Evolutionary conservation across 2,329 filamentous ascomycete genomes (phyloP), one percentile per base, ranked within the genome.

Genomic region (Fonsecaea monophora): DNA sequence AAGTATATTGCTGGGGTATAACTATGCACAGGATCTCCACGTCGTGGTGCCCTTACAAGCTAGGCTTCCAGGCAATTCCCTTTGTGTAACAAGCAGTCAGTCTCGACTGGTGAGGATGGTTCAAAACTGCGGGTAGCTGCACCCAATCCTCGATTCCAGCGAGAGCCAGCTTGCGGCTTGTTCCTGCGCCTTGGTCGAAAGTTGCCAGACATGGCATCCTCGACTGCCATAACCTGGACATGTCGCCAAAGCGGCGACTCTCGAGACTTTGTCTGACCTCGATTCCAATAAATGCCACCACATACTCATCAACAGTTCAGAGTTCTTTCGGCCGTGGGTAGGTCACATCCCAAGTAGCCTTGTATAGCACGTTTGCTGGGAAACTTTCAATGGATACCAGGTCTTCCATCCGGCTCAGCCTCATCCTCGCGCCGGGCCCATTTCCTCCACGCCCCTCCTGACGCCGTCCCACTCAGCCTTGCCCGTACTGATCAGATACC

Each of bases 391-490:
- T 7, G 2, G 40, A 18, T 5, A 45, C n/a, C 40, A 45, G 7
- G 1, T 7, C 5, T 18, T 21, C 40, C 25, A 25, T 25, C 3
- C 37, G 5, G n/a, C 40, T 60, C 58, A 60, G 2, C 40, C 42
- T 32, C 45, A n/a, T 9, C 45, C 10, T 40, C 53, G 35, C 21
- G 21, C 45, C 18, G 59, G 48, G 50, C 76, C 75, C 69, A 81
- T 77, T 70, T 82, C 80, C 62, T 82, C 80, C 34, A 83, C 79
- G 73, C 82, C 82, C 45, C 81, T 76, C 62, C 74, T 78, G 79
- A 82, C 81, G 4, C 75, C 79, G 62, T 82, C 78, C 57, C 82
- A 82, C 66, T 83, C 81, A 1, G 80, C 71, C 68, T 82, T 82
- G 3, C 81, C 81, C 15, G 80, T 82, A 76, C 79, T 82, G 64